A percentile compares a stretch with the other conserved stretches of the same genome.
These are phyloP conservation scores for Ilex aquifolium DNA, from an alignment of 257 asterid species.

Conservation along the genomic window DNA sequence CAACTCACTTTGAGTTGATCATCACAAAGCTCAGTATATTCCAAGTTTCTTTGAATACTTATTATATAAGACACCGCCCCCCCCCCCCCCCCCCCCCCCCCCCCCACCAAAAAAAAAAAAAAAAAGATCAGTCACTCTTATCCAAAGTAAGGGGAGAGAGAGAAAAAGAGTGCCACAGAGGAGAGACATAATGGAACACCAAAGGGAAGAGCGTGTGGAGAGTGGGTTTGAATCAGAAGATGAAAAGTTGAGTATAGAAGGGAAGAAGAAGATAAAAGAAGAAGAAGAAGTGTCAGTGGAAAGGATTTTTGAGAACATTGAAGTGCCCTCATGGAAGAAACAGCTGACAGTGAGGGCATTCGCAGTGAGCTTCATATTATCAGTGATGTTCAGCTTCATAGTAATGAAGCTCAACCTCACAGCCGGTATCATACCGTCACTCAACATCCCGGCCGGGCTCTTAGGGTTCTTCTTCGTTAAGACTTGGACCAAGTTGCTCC, in stretches of 20 bases:
- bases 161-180: too few relatives aligned
- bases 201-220: background rate
- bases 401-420: conserved; percentile 91
- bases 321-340: conserved; percentile 80
- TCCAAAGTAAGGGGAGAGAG: too few relatives aligned
- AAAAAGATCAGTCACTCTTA: too few relatives aligned
- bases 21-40: too few relatives aligned
- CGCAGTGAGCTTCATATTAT: conserved; percentile 53
- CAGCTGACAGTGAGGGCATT: conserved; percentile 82
- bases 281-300: too few relatives aligned
- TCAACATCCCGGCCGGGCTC: conserved; percentile 86
- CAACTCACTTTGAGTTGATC: too few relatives aligned
- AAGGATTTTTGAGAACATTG: conserved; percentile 3
- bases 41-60: too few relatives aligned
- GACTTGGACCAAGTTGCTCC: conserved; percentile 68
- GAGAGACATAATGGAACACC: conserved; percentile 3
- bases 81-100: too few relatives aligned
- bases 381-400: conserved; percentile 71
- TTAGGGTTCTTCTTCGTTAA: conserved; percentile 90
- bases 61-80: too few relatives aligned
- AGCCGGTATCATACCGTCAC: conserved; percentile 87
- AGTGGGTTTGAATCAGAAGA: conserved; percentile 6
- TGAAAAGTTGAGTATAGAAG: background rate
- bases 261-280: too few relatives aligned
- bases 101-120: too few relatives aligned